These are phyloP conservation scores for Aspergillus cejpii DNA, from an alignment of 2,329 filamentous ascomycete genomes.

Conservation along the genomic window DNA sequence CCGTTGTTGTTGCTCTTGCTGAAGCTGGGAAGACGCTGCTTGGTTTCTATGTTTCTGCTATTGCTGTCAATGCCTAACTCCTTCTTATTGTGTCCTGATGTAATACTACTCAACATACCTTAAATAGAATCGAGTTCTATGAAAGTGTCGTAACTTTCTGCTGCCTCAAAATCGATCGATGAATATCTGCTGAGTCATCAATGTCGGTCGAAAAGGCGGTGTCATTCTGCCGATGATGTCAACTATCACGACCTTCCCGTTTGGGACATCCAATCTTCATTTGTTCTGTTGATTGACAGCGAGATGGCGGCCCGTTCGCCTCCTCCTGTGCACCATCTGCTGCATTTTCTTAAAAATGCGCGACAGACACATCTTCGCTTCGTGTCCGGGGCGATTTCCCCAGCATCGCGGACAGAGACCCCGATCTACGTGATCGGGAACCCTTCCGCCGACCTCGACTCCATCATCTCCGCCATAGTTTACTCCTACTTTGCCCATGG, in stretches of 20 bases:
- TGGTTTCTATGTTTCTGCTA: slow-evolving; percentile 1
- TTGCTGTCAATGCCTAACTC: slow-evolving; percentile 6
- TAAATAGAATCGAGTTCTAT: slow-evolving; percentile 14
- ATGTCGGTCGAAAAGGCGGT: slow-evolving; percentile 1
- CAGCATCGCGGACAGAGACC: slow-evolving; percentile 11
- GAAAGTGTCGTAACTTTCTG: too few relatives aligned
- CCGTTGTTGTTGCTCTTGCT: slow-evolving; percentile 12
- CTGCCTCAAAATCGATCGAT: too few relatives aligned
- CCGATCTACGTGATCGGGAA: slow-evolving; percentile 41
- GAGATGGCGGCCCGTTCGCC: slow-evolving; percentile 7
- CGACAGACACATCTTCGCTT: slow-evolving; percentile 26
- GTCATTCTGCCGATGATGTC: slow-evolving; percentile 7
- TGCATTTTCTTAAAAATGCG: slow-evolving; percentile 35
- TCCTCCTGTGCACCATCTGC: slow-evolving; percentile 17
- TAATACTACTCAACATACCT: slow-evolving; percentile 27
- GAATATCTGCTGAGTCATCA: too few relatives aligned
- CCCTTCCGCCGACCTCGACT: slow-evolving; percentile 54
- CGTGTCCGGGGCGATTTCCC: slow-evolving; percentile 15
- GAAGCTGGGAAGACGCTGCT: too few relatives aligned
- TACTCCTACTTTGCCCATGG: slow-evolving; percentile 52
- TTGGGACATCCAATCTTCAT: not conserved
- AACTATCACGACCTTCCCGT: slow-evolving; percentile 2
- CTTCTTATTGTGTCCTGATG: slow-evolving; percentile 15
- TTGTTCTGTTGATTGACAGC: slow-evolving; percentile 17
- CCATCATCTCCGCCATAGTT: slow-evolving; percentile 55